These are phyloP conservation scores for Fusarium pseudoanthophilum DNA, from an alignment of 2,329 filamentous ascomycete species.

Conservation along the genomic window DNA sequence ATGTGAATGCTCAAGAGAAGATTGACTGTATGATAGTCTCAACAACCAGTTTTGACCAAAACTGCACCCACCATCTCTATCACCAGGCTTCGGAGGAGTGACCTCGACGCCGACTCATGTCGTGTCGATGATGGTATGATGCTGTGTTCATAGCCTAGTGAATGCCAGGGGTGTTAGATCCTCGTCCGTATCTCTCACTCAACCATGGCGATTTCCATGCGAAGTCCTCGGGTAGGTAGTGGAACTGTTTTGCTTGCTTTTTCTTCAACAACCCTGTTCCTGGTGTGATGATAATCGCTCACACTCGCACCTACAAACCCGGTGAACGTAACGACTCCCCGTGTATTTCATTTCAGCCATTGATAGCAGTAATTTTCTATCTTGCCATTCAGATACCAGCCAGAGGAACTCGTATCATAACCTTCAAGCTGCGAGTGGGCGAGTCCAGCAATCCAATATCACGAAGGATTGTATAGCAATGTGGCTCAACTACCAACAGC, in stretches of 20 bases:
- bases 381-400: background rate
- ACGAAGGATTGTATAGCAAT: background rate
- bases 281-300: slow-evolving; percentile 7
- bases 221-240: slow-evolving; percentile 1
- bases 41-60: background rate
- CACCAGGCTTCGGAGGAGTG: background rate
- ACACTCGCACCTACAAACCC: slow-evolving; percentile 1
- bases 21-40: background rate
- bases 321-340: background rate
- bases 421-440: background rate
- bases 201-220: slow-evolving; percentile 5
- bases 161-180: background rate
- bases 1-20: background rate
- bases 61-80: background rate
- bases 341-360: background rate
- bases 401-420: background rate
- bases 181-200: slow-evolving; percentile 2
- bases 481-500: background rate
- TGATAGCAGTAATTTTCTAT: background rate
- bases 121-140: background rate
- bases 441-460: background rate
- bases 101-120: background rate
- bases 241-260: slow-evolving; percentile 27
- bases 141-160: background rate
- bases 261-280: slow-evolving; percentile 19